Evolutionary conservation across 2,329 filamentous ascomycete species (phyloP), one percentile per base, ranked within the genome.

Genomic region (Neonectria hederae): DNA sequence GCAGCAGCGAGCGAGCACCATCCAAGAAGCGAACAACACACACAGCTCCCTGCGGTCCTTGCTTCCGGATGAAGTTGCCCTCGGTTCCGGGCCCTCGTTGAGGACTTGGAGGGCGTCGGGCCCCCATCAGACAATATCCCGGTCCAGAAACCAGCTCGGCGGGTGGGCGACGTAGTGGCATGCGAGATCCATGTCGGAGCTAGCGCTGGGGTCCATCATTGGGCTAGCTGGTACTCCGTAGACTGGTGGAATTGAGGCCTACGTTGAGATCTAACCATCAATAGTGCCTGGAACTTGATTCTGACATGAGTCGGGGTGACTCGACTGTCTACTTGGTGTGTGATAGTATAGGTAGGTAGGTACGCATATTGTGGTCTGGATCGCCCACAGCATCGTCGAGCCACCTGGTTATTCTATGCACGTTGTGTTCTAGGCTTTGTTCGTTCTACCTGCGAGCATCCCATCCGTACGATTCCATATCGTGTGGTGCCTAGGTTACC

Each of bases 181-280:
- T 62, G 59, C 45, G 59, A 61, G 59, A 62, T 64, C 65, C 67
- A 65, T 67, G 62, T 54, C 52, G 30, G 43, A 54, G 45, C 60
- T 68, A 68, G 66, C 60, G 64, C 46, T 49, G 56, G 56, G 64
- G 58, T 65, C 64, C 64, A 66, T 68, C 43, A 42, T 57, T 54
- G 54, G 42, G 17, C 40, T 54, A 30, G 56, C 46, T 52, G 49
- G 28, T 28, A 28, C 5, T 28, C 26, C 8, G 30, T 32, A 17
- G 57, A 26, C 8, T 60, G 22, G 35, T 51, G 53, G 40, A 48
- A 61, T 56, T 59, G 57, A 56, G 38, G 51, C 62, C 62, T 52
- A 53, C 62, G 52, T 61, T 46, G 60, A 54, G 22, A 52, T 54
- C 51, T 60, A 43, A 54, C 28, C 49, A 49, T 42, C 38, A 43